Base-by-base conservation (phyloP, 176 grass and related monocot species). In the Oryza nivara region DNA sequence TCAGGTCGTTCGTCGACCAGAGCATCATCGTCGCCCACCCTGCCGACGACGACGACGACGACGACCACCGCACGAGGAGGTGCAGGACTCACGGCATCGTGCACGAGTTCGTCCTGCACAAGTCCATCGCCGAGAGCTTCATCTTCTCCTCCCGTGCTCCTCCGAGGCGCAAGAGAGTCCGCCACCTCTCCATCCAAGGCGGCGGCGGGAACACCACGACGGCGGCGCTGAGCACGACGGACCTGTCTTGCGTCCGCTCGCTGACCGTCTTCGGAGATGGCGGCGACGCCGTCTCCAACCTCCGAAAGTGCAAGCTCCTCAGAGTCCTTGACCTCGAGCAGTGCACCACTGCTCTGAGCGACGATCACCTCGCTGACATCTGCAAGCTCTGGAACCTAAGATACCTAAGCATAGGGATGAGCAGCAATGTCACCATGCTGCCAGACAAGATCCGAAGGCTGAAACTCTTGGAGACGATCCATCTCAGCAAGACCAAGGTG, bases 51-150 rank as follows among this genome's bases (percentile, higher is more conserved):
- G 46, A 48, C 11, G 46, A 49, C 47, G 1, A 80, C 60, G 52
- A 44, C 77, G 11, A 86, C 26, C 11, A 74, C 74, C 56, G 19
- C 44, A 3, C 47, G 13, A 13, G 47, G 60, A 67, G 77, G 0
- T 87, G 77, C 70, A 80, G 3, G 65, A 28, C 70, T 75, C 70
- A 81, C 74, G 85, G 85, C 10, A 68, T 87, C 45, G n/a, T 87
- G 85, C 85, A 75, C 14, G 77, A 87, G 60, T 87, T 86, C 16
- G 23, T 87, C 13, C 61, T 68, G 48, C 70, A 87, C 44, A 86
- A 80, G 58, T 75, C 85, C 5, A 5, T 87, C 49, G 75, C 64
- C 0, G 63, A 87, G 79, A 74, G 64, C 3, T 87, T 87, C 28
- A 17, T 87, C 9, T 15, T 1, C 47, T 49, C 47, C 13, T 49